phyloP scores from a whole-genome alignment of 805 yeast species.

The Candida maris region DNA sequence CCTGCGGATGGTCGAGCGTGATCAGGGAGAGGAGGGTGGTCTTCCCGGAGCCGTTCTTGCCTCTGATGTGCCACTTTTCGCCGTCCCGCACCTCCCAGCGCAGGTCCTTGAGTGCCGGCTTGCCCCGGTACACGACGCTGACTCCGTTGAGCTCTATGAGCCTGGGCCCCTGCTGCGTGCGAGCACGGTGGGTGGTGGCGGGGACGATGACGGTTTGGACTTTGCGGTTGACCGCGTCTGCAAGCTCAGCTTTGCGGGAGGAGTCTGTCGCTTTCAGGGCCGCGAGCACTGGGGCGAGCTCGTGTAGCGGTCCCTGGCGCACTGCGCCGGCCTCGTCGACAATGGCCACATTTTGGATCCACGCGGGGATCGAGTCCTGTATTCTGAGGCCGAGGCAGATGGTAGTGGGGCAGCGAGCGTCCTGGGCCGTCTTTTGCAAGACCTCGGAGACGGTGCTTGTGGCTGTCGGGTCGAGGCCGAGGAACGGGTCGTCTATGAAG shows the following conservation, averaged over 20 bases:
- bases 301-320: constrained; percentile 42
- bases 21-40: constrained; percentile 80
- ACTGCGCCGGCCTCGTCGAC: constrained; percentile 54
- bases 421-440: constrained; percentile 30
- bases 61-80: constrained; percentile 84
- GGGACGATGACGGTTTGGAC: neutral
- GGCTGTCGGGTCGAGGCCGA: constrained; percentile 84
- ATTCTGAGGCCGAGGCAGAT: constrained; percentile 72
- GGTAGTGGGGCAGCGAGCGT: constrained; percentile 35
- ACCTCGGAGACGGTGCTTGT: constrained; percentile 55
- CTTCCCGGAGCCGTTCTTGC: constrained; percentile 91
- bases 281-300: constrained; percentile 23
- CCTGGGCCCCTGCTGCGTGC: neutral
- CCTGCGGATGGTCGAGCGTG: constrained; percentile 95
- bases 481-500: constrained; percentile 85
- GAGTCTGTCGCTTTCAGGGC: constrained; percentile 22
- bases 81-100: constrained; percentile 66
- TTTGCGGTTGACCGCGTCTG: constrained; percentile 10
- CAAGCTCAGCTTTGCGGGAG: constrained; percentile 18
- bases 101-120: constrained; percentile 55
- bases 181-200: constrained; percentile 7
- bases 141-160: constrained; percentile 57
- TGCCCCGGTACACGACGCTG: constrained; percentile 61
- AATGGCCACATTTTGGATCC: constrained; percentile 73
- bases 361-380: constrained; percentile 72